Evolutionary conservation across 2,329 filamentous ascomycete species (phyloP).

Genomic region (Fusarium chaquense): DNA sequence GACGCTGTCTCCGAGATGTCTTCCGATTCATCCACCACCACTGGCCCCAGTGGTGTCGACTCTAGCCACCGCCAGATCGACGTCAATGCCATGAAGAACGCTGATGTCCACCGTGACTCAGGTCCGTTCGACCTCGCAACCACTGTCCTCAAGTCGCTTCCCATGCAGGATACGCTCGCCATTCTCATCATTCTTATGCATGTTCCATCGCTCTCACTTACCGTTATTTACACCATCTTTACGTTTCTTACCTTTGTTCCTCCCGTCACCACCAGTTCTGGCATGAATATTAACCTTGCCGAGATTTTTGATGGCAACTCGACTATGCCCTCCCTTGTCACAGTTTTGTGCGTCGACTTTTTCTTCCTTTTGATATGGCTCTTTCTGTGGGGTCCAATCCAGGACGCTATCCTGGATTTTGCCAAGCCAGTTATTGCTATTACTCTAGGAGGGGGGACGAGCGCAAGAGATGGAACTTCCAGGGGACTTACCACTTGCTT

Average conservation of each 20-base stretch:
- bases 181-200: slow-evolving; percentile 97
- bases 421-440: slow-evolving; percentile 94
- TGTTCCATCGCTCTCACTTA: slow-evolving; percentile 87
- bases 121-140: slow-evolving; percentile 82
- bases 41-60: slow-evolving; percentile 56
- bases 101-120: slow-evolving; percentile 75
- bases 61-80: slow-evolving; percentile 74
- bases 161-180: slow-evolving; percentile 93
- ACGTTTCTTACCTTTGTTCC: slow-evolving; percentile 93
- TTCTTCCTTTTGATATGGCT: slow-evolving; percentile 88
- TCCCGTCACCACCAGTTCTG: slow-evolving; percentile 80
- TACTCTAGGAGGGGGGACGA: slow-evolving; percentile 85
- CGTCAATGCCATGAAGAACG: slow-evolving; percentile 75
- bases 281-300: slow-evolving; percentile 83
- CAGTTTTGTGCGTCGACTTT: slow-evolving; percentile 84
- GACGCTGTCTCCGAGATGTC: slow-evolving; percentile 66
- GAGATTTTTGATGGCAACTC: slow-evolving; percentile 92
- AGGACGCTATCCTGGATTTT: slow-evolving; percentile 88
- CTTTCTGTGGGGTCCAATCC: slow-evolving; percentile 86
- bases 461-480: slow-evolving; percentile 74
- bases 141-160: slow-evolving; percentile 89
- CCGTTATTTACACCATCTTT: slow-evolving; percentile 91
- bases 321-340: slow-evolving; percentile 86
- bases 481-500: slow-evolving; percentile 79
- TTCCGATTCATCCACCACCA: slow-evolving; percentile 63